Base-by-base conservation (phyloP, 148 eudicot genomes). In the Nepenthes mirabilis region DNA sequence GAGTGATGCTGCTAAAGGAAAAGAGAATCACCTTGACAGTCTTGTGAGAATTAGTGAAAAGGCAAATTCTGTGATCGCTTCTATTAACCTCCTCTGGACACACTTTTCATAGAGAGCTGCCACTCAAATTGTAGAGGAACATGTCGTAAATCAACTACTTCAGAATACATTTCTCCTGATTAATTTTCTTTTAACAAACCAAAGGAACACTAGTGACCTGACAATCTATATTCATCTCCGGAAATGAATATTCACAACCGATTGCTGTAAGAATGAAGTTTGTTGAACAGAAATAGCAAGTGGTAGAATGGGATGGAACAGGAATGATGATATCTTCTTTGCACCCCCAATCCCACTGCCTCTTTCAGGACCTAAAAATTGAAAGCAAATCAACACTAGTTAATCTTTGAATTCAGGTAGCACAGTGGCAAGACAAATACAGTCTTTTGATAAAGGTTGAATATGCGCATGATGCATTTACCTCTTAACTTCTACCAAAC, bases 211-310 rank as follows among this genome's bases (percentile, higher is more conserved):
- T 5, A 10, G 52, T 49, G 11, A 11, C 52, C 12, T 49, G 11
- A 49, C 6, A 11, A 49, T 11, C 9, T 33, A 32, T 55, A 5
- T 43, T 72, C 68, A 91, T 83, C 82, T 75, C 58, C 97, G 90
- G 72, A 88, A 88, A 75, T 91, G 98, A 67, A 91, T 91, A 86
- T 91, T 91, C 66, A 91, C 90, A 60, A 85, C 88, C 43, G 94
- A 74, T 33, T 90, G 86, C 75, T 88, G 96, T 75, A 82, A 72
- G 78, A 70, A 85, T 64, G 82, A 55, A 47, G 93, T 88, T 71
- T 91, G 98, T 59, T 91, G 98, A 65, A 91, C 67, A 43, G 98
- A 91, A 60, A 91, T 76, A 32, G 82, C 96, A 10, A 91, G 82
- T 8, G 98, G 98, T 72, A 88, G 81, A 70, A 72, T 59, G 6